Base-by-base conservation (phyloP, 2,329 filamentous ascomycete species). In the Aspergillus neoniger region DNA sequence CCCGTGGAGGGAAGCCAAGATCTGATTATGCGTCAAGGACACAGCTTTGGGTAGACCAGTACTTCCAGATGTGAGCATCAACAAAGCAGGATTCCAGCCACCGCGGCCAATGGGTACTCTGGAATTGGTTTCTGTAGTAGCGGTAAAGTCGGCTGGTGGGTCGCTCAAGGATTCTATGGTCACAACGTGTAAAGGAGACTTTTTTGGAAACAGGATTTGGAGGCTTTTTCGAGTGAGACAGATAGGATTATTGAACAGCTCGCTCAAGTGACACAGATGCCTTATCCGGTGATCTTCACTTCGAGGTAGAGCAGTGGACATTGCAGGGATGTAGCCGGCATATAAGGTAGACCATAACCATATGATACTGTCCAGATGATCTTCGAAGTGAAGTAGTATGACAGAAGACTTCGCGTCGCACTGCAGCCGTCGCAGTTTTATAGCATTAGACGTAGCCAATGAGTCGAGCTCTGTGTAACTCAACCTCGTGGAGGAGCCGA, bases 11-110 rank as follows among this genome's bases (percentile, higher is more conserved):
- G 82, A 73, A 1, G 76, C 64, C 0, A 82, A 48, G 0, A 84
- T 64, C 65, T 84, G 81, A 0, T 60, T 54, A 58, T 83, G 78
- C 0, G 69, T 74, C 1, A 85, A 71, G 1, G 61, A 64, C 0
- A 85, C 83, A 0, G 81, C 82, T 66, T 85, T 86, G 4, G 80
- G 72, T 54, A 79, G 77, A 2, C 82, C 82, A 17, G 80, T 82
- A 63, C 78, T 82, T 3, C 83, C 83, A 1, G 82, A 85, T 1
- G 83, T 85, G 4, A 86, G 71, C 80, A 85, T 82, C 3, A 83
- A 69, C 1, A 75, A 65, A 4, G 77, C 77, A 2, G 70, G 38
- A 36, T 5, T 14, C 12, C 32, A 14, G 5, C 32, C 32, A 36
- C 5, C 12, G 12, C 12, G 1, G 10, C 12, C 5, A 14, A 36